Base-by-base conservation (phyloP, 2,329 filamentous ascomycete species). In the Pseudonectria buxi region DNA sequence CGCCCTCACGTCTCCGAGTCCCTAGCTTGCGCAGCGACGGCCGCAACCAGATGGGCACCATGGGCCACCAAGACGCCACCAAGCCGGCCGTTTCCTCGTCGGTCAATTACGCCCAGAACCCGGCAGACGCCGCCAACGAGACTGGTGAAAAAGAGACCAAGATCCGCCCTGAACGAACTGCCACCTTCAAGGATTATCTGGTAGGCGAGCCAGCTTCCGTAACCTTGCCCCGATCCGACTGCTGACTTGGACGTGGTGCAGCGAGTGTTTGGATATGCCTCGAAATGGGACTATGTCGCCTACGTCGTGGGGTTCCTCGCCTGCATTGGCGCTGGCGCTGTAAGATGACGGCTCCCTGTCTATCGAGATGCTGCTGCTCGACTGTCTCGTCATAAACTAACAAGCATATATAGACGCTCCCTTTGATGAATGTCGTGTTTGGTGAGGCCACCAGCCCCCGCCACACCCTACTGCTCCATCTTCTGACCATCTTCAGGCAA, bases 361-460 rank as follows among this genome's bases (percentile, higher is more conserved):
- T 11, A 22, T 28, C 11, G 26, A 12, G 10, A 16, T 14, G 14
- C n/a, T 3, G 10, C 7, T 12, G 13, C 11, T 13, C 9, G 4
- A 7, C 11, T 12, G 12, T 13, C 10, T 18, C 7, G 7, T 12
- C 14, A 5, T 27, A 7, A 4, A n/a, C 9, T 44, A 24, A 46
- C 36, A 32, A 6, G 14, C 16, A 16, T n/a, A 14, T 29, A 4
- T 26, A 48, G 45, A 78, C 74, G 2, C 54, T 79, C 30, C 76
- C 76, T 0, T 46, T 80, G 31, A 74, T 79, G 68, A 79, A 77
- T 37, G 65, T 78, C 10, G 61, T 77, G 11, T 77, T 78, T 50
- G 74, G 72, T 67, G 57, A 49, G 53, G 6, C 15, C 27, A 10
- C 12, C 18, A 27, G 7, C 3, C 33, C 10, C 11, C 15, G 16